Conservation (phyloP, 2,329 filamentous ascomycete genomes). For the Penicillium fuscoglaucum region DNA sequence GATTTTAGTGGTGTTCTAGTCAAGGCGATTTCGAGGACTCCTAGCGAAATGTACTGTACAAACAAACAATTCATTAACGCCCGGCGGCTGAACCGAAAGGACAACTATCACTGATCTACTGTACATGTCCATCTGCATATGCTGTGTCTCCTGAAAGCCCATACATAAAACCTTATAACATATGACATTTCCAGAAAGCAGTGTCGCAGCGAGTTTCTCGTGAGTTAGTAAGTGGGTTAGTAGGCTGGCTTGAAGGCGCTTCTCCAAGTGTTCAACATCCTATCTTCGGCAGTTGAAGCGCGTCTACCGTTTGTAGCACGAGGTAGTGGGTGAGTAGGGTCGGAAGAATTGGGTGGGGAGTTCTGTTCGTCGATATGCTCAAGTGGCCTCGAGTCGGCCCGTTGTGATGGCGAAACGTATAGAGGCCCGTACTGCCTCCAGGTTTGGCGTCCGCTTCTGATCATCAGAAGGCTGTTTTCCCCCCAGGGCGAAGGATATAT, state of each 20-base stretch:
- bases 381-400: no score
- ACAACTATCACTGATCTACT: slow-evolving; percentile 22
- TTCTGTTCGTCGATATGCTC: no score
- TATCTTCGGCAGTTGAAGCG: slow-evolving; percentile 38
- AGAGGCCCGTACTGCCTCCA: slow-evolving; percentile 31
- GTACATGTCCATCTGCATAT: not conserved
- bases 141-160: no score
- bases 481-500: slow-evolving; percentile 3
- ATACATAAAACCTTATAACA: no score
- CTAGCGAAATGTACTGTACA: no score
- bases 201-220: no score
- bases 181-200: no score
- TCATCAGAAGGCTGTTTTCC: slow-evolving; percentile 18
- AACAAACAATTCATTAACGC: slow-evolving; percentile 25
- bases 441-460: slow-evolving; percentile 30
- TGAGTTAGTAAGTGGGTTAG: no score
- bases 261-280: slow-evolving; percentile 40
- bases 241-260: slow-evolving; percentile 32
- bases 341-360: not conserved
- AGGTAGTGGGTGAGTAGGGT: slow-evolving; percentile 11
- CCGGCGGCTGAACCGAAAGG: slow-evolving; percentile 29
- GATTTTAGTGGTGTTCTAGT: no score
- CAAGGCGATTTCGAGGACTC: no score
- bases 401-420: no score
- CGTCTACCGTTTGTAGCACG: slow-evolving; percentile 30